phyloP scores from a whole-genome alignment of 1,284 basidiomycete species.

The Cutaneotrichosporon daszewskae region DNA sequence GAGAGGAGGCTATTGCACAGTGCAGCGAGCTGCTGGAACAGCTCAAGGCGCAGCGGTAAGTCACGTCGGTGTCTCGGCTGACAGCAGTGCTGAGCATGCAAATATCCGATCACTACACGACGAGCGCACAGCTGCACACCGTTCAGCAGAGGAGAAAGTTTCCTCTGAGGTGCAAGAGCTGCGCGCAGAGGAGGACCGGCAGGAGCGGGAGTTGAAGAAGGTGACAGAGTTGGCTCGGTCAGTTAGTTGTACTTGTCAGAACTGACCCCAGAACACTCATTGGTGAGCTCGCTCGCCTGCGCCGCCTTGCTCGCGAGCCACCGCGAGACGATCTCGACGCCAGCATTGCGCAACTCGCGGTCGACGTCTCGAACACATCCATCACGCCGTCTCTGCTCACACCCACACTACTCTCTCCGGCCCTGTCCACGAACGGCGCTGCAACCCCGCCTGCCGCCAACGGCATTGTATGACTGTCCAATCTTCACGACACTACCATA shows the following conservation, averaged over 20 bases:
- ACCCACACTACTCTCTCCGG: too few species aligned
- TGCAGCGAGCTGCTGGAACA: constrained; percentile 28
- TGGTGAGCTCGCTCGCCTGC: neutral
- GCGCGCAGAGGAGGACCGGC: constrained; percentile 23
- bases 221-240: constrained; percentile 29
- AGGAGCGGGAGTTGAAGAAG: too few species aligned
- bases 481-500: too few species aligned
- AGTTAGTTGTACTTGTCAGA: constrained; percentile 3
- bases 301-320: neutral
- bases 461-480: too few species aligned
- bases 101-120: constrained; percentile 23
- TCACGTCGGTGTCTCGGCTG: neutral
- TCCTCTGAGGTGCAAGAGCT: constrained; percentile 19
- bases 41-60: constrained; percentile 36
- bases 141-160: constrained; percentile 16
- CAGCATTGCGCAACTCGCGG: too few species aligned
- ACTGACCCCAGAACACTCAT: neutral
- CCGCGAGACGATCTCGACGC: constrained; percentile 4
- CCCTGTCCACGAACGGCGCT: too few species aligned
- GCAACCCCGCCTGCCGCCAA: too few species aligned
- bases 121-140: constrained; percentile 18
- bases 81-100: constrained; percentile 27
- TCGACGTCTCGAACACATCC: too few species aligned
- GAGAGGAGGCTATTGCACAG: constrained; percentile 32
- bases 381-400: too few species aligned